Conservation (phyloP, 306 rosid genomes). For the Biancaea sappan region DNA sequence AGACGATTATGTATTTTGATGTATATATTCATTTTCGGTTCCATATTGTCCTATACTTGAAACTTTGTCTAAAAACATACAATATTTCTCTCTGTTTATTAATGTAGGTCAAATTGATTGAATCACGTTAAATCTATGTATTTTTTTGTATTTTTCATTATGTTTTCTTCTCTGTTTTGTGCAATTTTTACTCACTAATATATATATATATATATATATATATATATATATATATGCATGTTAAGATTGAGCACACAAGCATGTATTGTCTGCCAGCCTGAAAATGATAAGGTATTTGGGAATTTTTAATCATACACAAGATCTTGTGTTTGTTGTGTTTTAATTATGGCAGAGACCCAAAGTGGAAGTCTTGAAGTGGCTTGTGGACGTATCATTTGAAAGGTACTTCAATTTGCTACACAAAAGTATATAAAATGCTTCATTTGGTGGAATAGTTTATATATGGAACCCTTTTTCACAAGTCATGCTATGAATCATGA, state of each 20-base stretch:
- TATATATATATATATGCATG: constrained; percentile 7
- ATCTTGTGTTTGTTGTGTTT: background rate
- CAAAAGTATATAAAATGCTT: background rate
- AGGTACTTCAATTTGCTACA: background rate
- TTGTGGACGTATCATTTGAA: background rate
- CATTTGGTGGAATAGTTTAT: background rate
- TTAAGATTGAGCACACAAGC: background rate
- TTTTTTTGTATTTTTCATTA: no score
- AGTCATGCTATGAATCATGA: background rate
- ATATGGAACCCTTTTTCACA: background rate
- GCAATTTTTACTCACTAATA: no score
- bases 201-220: no score
- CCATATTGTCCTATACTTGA: no score
- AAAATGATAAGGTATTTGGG: background rate
- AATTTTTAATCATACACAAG: background rate
- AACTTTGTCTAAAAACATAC: no score
- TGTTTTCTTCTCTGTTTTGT: no score
- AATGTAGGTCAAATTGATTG: no score
- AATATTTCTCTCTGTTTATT: no score
- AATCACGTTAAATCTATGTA: no score
- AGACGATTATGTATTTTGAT: no score
- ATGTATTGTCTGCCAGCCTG: constrained; percentile 4
- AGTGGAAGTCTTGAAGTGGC: constrained; percentile 16
- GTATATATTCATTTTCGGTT: no score
- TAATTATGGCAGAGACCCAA: background rate